These are phyloP conservation scores for Sporothrix pallida DNA, from an alignment of 2,329 filamentous ascomycete genomes.

Conservation along the genomic window DNA sequence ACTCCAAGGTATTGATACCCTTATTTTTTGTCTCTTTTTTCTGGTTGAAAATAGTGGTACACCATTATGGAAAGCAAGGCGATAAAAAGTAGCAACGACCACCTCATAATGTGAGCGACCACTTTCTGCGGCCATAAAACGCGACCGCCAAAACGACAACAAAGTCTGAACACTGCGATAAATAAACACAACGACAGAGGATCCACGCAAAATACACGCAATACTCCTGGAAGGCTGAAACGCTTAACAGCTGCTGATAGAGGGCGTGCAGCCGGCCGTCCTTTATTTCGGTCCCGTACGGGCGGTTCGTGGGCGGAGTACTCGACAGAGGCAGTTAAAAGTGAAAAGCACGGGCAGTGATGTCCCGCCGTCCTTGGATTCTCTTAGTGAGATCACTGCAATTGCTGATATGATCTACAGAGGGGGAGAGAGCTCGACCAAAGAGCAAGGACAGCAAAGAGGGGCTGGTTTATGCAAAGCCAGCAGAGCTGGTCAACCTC, in stretches of 20 bases:
- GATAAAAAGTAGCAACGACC: too few species aligned
- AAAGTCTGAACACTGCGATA: not conserved
- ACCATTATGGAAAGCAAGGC: too few species aligned
- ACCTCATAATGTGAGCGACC: not conserved
- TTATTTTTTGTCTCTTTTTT: too few species aligned
- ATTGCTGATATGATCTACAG: constrained; percentile 1
- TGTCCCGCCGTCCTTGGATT: not conserved
- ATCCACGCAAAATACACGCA: not conserved
- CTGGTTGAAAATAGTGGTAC: too few species aligned
- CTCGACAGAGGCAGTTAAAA: too few species aligned
- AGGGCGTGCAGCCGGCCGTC: not conserved
- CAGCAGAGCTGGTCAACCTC: too few species aligned
- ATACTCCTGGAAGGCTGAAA: constrained; percentile 5
- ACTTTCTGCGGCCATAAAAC: not conserved
- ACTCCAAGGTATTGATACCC: too few species aligned
- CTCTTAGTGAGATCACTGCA: not conserved
- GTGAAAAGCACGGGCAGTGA: constrained; percentile 10
- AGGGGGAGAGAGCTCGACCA: not conserved
- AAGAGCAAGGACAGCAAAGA: not conserved
- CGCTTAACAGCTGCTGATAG: not conserved
- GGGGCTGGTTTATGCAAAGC: not conserved
- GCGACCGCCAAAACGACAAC: not conserved
- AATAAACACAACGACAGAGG: not conserved
- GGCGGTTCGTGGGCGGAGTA: constrained; percentile 1
- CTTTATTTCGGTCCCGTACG: constrained; percentile 16